phyloP scores from a whole-genome alignment of 1,139 yeast genomes.

The Geotrichum phurueaensis region DNA sequence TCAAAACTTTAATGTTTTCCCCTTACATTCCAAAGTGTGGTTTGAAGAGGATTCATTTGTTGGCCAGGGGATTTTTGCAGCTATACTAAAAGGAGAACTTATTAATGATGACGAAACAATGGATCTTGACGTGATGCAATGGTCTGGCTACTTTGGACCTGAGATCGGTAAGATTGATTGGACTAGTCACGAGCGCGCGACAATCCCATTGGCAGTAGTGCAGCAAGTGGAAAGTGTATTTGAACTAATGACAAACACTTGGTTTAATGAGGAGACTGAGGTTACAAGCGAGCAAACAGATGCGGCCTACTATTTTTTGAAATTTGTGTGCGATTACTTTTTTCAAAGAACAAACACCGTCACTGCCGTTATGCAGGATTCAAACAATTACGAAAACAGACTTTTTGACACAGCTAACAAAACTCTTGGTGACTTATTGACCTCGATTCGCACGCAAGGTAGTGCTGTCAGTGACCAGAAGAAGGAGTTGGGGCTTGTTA shows the following conservation, averaged over 20 bases:
- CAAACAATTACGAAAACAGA: neutral
- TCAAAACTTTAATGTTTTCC: constrained; percentile 2
- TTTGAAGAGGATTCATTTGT: constrained; percentile 13
- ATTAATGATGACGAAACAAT: neutral
- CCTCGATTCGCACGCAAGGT: neutral
- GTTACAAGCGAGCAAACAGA: constrained; percentile 9
- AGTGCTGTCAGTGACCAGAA: neutral
- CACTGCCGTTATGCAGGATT: neutral
- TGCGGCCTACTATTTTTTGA: constrained; percentile 6
- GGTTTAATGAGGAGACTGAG: neutral
- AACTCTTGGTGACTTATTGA: neutral
- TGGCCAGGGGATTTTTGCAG: constrained; percentile 12
- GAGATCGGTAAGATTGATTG: constrained; percentile 14
- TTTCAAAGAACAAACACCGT: constrained; percentile 2
- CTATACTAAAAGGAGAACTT: constrained; percentile 1
- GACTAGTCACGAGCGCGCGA: neutral
- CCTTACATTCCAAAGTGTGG: neutral
- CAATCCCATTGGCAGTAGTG: neutral
- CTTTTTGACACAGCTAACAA: neutral
- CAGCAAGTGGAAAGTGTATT: neutral
- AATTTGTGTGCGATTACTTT: constrained; percentile 6
- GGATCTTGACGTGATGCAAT: neutral
- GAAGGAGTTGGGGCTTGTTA: neutral
- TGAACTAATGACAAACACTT: neutral
- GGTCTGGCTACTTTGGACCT: constrained; percentile 12